Evolutionary conservation across 2,329 filamentous ascomycete species (phyloP), one percentile per base, ranked within the genome.

Genomic region (Phaeophleospora eucalypticola): DNA sequence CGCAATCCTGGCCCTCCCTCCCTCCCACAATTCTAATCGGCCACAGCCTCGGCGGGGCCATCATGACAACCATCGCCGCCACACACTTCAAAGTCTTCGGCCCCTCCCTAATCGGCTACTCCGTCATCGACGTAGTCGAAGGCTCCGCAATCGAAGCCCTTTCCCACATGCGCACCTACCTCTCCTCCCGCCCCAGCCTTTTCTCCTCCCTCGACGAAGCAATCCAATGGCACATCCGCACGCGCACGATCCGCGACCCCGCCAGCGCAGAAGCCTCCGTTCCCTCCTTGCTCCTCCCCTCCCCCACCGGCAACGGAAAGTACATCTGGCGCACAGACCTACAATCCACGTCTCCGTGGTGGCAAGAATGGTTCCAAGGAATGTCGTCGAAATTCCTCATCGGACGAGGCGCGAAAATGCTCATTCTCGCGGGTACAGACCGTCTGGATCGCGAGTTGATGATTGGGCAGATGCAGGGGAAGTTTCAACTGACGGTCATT

Each of bases 401-500:
- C 43, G 87, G 86, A 0, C 82, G 79, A 52, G 90, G 88, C 20
- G 90, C 89, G 7, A 96, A 96, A 67, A 68, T 95, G 51, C 71
- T 96, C 41, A 70, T 96, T 42, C 77, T 96, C 24, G 91, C 90
- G 2, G 90, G 90, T 15, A 95, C 90, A 9, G 91, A 96, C 70
- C 77, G 90, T 40, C 68, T 96, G 47, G 90, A 96, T 65, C 95
- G 87, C 56, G 90, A 95, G 63, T 71, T 96, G 61, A 95, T 88
- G 67, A 95, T 96, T 66, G 90, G 90, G 14, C 90, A 96, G 70
- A 96, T 96, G 90, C 90, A 96, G 74, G 90, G 90, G 4, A 97
- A 97, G 76, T 98, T 97, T 64, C 89, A 95, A 47, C 74, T 98
- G 37, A 87, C 95, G 58, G 90, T 98, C 4, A 87, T 97, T 59